Base-by-base conservation (phyloP, 2,329 filamentous ascomycete species). In the Neonectria neomacrospora region DNA sequence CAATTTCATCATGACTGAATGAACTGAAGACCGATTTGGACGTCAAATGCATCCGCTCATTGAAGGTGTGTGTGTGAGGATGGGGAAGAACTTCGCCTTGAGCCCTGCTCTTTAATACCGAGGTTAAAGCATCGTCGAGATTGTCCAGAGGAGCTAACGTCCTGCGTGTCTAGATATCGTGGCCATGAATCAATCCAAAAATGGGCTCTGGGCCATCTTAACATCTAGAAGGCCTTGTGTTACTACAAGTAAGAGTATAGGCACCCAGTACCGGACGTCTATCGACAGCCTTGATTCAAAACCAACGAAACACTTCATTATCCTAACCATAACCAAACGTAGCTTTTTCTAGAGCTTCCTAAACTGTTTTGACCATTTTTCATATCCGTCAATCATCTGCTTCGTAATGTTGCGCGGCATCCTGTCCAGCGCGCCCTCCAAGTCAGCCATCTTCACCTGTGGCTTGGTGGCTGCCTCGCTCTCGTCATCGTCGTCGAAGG, bases 321-420 rank as follows among this genome's bases (percentile, higher is more conserved):
- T 18, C 41, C 47, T 26, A 37, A 20, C 23, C 41, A 47, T 20
- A 30, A 18, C 7, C 20, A 42, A 10, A 45, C 20, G 10, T 28
- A n/a, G n/a, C 28, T 26, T 30, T 54, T 32, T 30, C 39, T 65
- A 74, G 11, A 65, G 45, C 51, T 64, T 71, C 32, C 67, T 71
- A 64, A 83, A 81, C 74, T 80, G 74, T 34, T 65, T 73, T 23
- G 80, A 79, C 87, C 87, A 91, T 50, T 76, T 78, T 65, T 89
- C 83, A 73, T 89, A 91, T 1, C 81, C 84, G 16, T 80, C 72
- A 56, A 90, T 78, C 81, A 91, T 86, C 54, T 83, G 81, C 18
- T 77, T 74, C 7, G 88, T 90, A 61, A 91, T 89, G 56, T 88
- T 86, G 63, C 82, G 83, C 58, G 83, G 84, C 16, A 87, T 83